A percentile compares a stretch with the other conserved stretches of the same genome.
Evolutionary conservation across 2,329 filamentous ascomycete genomes (phyloP).

Genomic region (Aspergillus jensenii): DNA sequence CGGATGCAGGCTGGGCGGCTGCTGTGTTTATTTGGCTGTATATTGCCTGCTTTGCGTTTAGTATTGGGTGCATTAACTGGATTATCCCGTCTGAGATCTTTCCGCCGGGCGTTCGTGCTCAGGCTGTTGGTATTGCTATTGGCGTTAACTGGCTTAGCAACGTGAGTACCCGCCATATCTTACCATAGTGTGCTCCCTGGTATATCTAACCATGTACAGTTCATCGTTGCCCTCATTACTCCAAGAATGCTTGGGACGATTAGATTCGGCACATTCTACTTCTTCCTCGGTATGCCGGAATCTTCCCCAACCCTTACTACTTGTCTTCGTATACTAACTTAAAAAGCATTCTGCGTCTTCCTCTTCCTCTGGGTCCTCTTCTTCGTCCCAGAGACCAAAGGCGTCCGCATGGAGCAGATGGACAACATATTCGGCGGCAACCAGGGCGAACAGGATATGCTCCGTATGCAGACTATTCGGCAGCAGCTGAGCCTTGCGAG

Average conservation of each 20-base stretch:
- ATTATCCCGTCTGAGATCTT: neutral
- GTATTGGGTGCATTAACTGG: neutral
- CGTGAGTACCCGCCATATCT: neutral
- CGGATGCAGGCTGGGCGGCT: constrained; percentile 52
- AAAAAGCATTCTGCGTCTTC: neutral
- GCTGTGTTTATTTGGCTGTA: constrained; percentile 63
- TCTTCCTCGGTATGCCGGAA: neutral
- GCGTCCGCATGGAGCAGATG: neutral
- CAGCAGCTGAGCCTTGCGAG: neutral
- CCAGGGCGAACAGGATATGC: neutral
- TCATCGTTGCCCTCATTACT: constrained; percentile 1
- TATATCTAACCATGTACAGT: neutral
- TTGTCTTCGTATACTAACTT: neutral
- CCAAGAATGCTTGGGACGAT: neutral
- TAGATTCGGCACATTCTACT: neutral
- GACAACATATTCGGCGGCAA: constrained; percentile 3
- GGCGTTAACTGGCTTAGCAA: neutral
- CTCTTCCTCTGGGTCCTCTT: neutral
- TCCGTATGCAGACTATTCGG: neutral
- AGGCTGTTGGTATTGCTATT: neutral
- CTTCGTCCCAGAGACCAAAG: constrained; percentile 3
- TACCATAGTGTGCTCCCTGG: neutral
- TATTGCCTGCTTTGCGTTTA: constrained; percentile 62
- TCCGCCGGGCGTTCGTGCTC: neutral
- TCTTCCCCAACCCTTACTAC: neutral